Evolutionary conservation across 2,329 filamentous ascomycete genomes (phyloP), one percentile per base, ranked within the genome.

Genomic region (Fusarium marasasianum): DNA sequence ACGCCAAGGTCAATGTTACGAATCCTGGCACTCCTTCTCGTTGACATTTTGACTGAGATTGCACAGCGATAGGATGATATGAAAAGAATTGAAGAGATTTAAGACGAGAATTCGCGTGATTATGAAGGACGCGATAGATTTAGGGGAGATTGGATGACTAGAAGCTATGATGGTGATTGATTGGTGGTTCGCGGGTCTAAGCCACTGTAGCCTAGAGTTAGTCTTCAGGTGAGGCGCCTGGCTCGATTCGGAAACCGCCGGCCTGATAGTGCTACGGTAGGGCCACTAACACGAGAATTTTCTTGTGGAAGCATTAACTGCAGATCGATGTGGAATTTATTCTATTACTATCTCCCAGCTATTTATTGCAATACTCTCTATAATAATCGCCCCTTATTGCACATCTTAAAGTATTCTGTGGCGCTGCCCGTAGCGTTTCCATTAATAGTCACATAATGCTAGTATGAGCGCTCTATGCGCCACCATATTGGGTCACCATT

Each of bases 281-380:
- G 5, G 10, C 18, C 2, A 22, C 35, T 54, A 40, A 54, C 35
- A 17, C 0, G 0, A 4, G 4, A 1, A 10, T 6, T 15, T 0
- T 14, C 3, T 26, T 3, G 2, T 45, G 1, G 6, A 41, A 41
- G 38, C 4, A 8, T 41, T 8, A 22, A 40, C 6, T 0, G 12
- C 6, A 40, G 12, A 22, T 40, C 4, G 4, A 40, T 22, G 12
- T 0, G 12, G 1, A 40, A 13, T 40, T 13, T 2, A 1, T 14
- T 40, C 3, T 5, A 40, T 22, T 8, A 8, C 12, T 40, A 2
- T 22, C 38, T 40, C 20, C 20, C 14, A 35, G 33, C 33, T 33
- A 33, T 33, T 13, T 6, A 33, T 5, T 33, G 12, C 2, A 33
- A 5, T 33, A 13, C 3, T 33, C 5, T 2, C 31, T 33, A 33